Evolutionary conservation across 108 stramenopile genomes (phyloP).

Genomic region (Cylindrotheca closterium): DNA sequence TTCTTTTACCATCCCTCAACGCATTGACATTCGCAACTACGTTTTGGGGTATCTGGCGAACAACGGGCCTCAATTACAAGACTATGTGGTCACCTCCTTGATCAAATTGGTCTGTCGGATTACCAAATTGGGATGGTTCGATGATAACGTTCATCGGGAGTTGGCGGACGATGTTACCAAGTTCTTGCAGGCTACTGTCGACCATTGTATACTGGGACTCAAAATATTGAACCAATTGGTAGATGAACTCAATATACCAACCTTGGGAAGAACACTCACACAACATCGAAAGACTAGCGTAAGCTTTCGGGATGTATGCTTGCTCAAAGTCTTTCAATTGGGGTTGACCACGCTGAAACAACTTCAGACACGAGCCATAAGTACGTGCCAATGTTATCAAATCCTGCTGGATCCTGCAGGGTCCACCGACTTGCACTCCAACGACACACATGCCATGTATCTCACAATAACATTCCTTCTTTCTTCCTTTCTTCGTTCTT

Average conservation of each 20-base stretch:
- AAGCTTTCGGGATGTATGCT: slow-evolving; percentile 91
- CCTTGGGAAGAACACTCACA: slow-evolving; percentile 90
- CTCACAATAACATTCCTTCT: not conserved
- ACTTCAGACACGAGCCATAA: slow-evolving; percentile 80
- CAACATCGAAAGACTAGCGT: slow-evolving; percentile 97
- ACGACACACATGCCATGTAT: not conserved
- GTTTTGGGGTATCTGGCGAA: slow-evolving; percentile 93
- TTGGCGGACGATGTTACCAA: slow-evolving; percentile 94
- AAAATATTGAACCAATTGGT: slow-evolving; percentile 95
- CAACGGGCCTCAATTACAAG: slow-evolving; percentile 85
- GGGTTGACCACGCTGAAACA: slow-evolving; percentile 93
- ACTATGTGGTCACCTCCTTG: slow-evolving; percentile 85
- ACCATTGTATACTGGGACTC: slow-evolving; percentile 94
- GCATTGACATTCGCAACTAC: slow-evolving; percentile 96
- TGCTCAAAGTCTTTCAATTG: slow-evolving; percentile 92
- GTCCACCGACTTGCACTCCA: too few species aligned
- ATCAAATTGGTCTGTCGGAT: slow-evolving; percentile 96
- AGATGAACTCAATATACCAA: slow-evolving; percentile 95
- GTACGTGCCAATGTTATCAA: slow-evolving; percentile 41
- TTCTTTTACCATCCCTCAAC: slow-evolving; percentile 86
- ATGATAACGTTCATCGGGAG: slow-evolving; percentile 90
- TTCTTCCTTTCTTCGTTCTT: slow-evolving; percentile 14
- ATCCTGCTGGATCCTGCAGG: too few species aligned
- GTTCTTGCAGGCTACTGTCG: slow-evolving; percentile 92
- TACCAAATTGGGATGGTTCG: slow-evolving; percentile 98